These are phyloP conservation scores for Pestalotiopsis fici DNA, from an alignment of 2,329 filamentous ascomycete species.

Conservation along the genomic window DNA sequence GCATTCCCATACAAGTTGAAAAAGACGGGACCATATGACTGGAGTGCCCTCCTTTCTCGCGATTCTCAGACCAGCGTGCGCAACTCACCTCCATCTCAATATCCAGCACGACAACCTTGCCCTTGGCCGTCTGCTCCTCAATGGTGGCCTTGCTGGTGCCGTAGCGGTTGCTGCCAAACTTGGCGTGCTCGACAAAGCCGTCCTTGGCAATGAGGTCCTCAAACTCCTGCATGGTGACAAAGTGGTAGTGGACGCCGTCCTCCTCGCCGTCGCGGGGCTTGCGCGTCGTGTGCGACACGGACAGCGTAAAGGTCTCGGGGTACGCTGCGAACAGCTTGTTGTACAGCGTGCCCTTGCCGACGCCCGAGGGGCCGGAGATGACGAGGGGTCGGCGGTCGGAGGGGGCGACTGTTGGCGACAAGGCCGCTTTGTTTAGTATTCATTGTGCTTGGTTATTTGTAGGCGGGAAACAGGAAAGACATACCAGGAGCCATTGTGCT, in stretches of 20 bases:
- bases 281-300: slow-evolving; percentile 79
- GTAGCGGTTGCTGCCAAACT: slow-evolving; percentile 85
- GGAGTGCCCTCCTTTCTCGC: no score
- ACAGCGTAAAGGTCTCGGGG: slow-evolving; percentile 53
- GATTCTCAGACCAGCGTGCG: no score
- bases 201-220: slow-evolving; percentile 64
- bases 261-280: slow-evolving; percentile 72
- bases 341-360: slow-evolving; percentile 81
- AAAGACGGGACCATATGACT: no score
- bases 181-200: slow-evolving; percentile 82
- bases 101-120: slow-evolving; percentile 79
- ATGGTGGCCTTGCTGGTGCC: slow-evolving; percentile 83
- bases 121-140: slow-evolving; percentile 70
- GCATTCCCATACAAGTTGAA: background rate
- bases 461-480: slow-evolving; percentile 4
- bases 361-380: slow-evolving; percentile 77
- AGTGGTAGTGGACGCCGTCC: slow-evolving; percentile 82
- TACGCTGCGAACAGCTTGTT: slow-evolving; percentile 65
- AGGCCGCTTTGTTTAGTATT: background rate
- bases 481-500: slow-evolving; percentile 32
- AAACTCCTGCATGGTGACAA: slow-evolving; percentile 68
- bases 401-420: slow-evolving; percentile 17
- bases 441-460: background rate
- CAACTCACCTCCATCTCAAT: slow-evolving; percentile 88
- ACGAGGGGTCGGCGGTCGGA: slow-evolving; percentile 66